Evolutionary conservation across 495 filamentous ascomycete genomes (phyloP), one percentile per base, ranked within the genome.

Genomic region (Copromyces sp.): DNA sequence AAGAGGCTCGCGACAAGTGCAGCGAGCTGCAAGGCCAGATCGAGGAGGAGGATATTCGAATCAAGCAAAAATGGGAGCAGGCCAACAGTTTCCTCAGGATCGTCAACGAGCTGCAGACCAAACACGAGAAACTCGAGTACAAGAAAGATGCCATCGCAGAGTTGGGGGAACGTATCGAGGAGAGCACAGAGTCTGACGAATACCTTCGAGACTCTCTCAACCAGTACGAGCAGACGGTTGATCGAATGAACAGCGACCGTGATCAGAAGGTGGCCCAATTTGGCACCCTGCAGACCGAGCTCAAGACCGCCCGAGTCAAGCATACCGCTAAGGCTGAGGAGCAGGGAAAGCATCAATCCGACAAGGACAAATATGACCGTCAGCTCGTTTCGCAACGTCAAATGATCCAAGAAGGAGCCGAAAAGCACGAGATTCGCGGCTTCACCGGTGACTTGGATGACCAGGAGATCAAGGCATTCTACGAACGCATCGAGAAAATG

Each of bases 281-380:
- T 75, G 81, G 86, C 71, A 86, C 90, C 38, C 84, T 96, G 17
- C 87, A 89, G 69, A 80, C 84, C 17, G 86, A 87, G 32, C 87
- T 95, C 5, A 88, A 91, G 65, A 77, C 81, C 2, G 80, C 82
- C 44, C 89, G 91, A 9, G 80, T 84, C 32, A 77, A 84, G 9
- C 82, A 94, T 37, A 89, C 89, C 4, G 80, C 83, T 45, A 98
- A 97, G 80, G 89, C 93, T 65, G 89, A 90, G 16, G 95, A 98
- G 78, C 86, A 89, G 75, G 95, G 95, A 39, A 93, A 90, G 77
- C 89, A 90, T 77, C 89, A 95, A 80, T 94, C 94, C 9, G 89
- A 97, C 78, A 93, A 94, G 80, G 90, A 90, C 76, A 91, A 91
- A 74, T 94, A 95, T 76, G 93, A 97, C 78, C 88, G 89, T 12